These are phyloP conservation scores for Pochonia chlamydosporia DNA, from an alignment of 2,329 filamentous ascomycete species.

Conservation along the genomic window DNA sequence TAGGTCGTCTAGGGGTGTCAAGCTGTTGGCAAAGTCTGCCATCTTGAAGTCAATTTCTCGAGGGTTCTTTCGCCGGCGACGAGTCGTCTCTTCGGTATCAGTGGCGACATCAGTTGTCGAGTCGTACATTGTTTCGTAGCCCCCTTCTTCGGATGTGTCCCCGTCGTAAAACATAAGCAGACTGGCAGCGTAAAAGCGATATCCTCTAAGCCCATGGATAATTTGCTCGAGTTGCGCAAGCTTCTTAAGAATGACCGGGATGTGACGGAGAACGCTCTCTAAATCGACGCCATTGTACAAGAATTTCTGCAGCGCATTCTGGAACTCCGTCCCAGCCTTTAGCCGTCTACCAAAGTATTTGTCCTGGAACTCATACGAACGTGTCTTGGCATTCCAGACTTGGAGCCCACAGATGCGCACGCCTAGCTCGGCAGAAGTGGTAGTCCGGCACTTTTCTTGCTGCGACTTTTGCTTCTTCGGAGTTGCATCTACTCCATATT, in stretches of 20 bases:
- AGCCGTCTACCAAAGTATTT: constrained; percentile 93
- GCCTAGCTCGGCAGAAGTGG: constrained; percentile 85
- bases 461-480: constrained; percentile 93
- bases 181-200: constrained; percentile 93
- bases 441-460: constrained; percentile 83
- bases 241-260: constrained; percentile 81
- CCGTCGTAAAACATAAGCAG: constrained; percentile 95
- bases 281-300: constrained; percentile 84
- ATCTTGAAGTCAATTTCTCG: constrained; percentile 86
- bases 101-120: constrained; percentile 54
- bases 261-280: constrained; percentile 75
- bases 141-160: constrained; percentile 48
- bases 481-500: constrained; percentile 88
- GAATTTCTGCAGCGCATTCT: constrained; percentile 80
- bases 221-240: constrained; percentile 78
- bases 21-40: constrained; percentile 96
- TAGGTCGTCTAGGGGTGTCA: constrained; percentile 76
- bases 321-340: constrained; percentile 83
- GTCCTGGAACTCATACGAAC: constrained; percentile 91
- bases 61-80: constrained; percentile 41
- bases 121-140: constrained; percentile 47
- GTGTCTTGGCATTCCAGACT: constrained; percentile 81
- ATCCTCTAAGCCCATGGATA: constrained; percentile 71
- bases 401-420: constrained; percentile 94
- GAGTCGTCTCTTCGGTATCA: constrained; percentile 49